Base-by-base conservation (phyloP, 371 early-diverging fungal species). In the Mortierella sp. region DNA sequence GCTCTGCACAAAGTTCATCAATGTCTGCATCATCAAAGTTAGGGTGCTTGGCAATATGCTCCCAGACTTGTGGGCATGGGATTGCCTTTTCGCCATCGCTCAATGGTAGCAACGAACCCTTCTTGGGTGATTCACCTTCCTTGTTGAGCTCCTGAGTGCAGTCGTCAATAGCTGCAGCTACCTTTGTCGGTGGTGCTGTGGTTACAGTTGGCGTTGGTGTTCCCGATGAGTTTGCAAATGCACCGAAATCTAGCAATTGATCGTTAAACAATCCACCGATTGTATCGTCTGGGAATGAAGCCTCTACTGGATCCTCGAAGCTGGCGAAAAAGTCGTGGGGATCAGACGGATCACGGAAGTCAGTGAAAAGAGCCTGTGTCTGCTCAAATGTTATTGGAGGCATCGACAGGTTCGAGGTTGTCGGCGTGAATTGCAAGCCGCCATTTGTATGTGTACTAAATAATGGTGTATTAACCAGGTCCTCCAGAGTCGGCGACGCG, bases 21-120 rank as follows among this genome's bases (percentile, higher is more conserved):
- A 91, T 84, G 41, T 85, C 83, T 5, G 88, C 68, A 55, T 89
- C 90, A 58, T 88, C 89, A 74, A 86, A 85, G 43, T 84, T 79
- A 70, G 87, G 88, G 61, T 87, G 87, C 69, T 86, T 76, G 58
- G 87, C 82, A 50, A 89, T 69, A 8, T 76, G 66, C 48, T 84
- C 83, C 88, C 88, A 89, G 9, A 79, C 86, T 38, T 86, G 73
- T 33, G 82, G 72, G 45, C 76, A 81, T 24, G 82, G 76, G 15
- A 76, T 65, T 1, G 82, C 82, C 61, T 66, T 60, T 63, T 81
- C 82, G 24, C 69, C 47, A 57, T 75, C 76, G 0, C 24, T 72
- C 48, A 28, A 24, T 9, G 22, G 22, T 22, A 2, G 9, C 22
- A 28, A 28, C 28, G 28, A 28, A 28, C 28, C 28, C 28, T 28